These are phyloP conservation scores for Pythium aphanidermatum DNA, from an alignment of 352 stramenopile genomes.

Conservation along the genomic window DNA sequence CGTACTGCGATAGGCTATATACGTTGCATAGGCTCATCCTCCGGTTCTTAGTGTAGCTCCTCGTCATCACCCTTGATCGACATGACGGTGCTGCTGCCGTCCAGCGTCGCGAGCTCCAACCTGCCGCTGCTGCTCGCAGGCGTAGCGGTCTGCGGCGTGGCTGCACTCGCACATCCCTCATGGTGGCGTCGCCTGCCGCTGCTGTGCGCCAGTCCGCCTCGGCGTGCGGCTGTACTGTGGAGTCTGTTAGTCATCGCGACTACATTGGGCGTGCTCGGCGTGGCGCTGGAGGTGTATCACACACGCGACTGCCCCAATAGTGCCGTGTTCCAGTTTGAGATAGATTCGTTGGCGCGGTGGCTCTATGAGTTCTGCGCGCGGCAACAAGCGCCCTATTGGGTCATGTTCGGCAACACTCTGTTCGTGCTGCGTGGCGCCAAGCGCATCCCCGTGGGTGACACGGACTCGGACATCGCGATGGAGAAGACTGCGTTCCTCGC, in stretches of 20 bases:
- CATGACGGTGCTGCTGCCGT: conserved; percentile 70
- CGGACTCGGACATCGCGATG: conserved; percentile 73
- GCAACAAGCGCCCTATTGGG: conserved; percentile 55
- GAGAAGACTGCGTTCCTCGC: conserved; percentile 48
- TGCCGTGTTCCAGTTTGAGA: conserved; percentile 60
- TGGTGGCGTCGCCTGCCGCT: conserved; percentile 25
- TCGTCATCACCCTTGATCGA: too few relatives aligned
- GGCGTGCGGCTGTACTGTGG: conserved; percentile 29
- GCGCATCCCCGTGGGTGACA: conserved; percentile 66
- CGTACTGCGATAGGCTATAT: too few relatives aligned
- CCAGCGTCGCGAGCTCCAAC: conserved; percentile 59
- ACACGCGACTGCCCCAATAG: conserved; percentile 54
- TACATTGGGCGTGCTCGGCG: conserved; percentile 31
- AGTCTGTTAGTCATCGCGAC: conserved; percentile 26
- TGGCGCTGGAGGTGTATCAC: conserved; percentile 60
- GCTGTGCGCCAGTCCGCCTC: conserved; percentile 5
- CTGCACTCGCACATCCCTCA: conserved; percentile 35
- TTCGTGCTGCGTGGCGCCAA: conserved; percentile 63
- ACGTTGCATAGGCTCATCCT: too few relatives aligned
- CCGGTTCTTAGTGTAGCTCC: too few relatives aligned
- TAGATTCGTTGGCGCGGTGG: conserved; percentile 57
- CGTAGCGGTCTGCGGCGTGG: conserved; percentile 19
- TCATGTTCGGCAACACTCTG: conserved; percentile 65
- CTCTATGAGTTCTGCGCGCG: conserved; percentile 47
- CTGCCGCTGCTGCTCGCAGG: conserved; percentile 47